phyloP scores from a whole-genome alignment of 202 grass and related monocot species.

The Sporobolus alterniflorus region DNA sequence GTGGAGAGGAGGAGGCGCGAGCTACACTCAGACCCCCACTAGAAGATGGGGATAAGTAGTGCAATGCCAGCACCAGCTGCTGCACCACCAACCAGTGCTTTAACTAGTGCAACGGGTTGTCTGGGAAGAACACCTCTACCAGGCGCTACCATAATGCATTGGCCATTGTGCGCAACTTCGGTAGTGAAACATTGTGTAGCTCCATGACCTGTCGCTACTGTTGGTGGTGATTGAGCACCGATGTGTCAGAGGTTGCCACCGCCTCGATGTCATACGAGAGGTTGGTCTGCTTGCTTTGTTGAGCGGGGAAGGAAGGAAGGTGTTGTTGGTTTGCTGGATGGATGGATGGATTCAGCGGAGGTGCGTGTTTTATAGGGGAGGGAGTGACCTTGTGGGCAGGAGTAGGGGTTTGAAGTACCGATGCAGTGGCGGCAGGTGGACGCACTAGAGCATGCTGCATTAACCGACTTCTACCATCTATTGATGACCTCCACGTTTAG shows the following conservation, averaged over 20 bases:
- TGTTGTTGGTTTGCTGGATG: too few species aligned
- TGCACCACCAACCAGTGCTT: constrained; percentile 77
- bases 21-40: constrained; percentile 86
- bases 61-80: constrained; percentile 73
- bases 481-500: too few species aligned
- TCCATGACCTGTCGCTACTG: constrained; percentile 23
- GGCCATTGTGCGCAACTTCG: constrained; percentile 46
- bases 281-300: constrained; percentile 66
- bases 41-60: constrained; percentile 96
- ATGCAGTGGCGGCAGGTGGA: too few species aligned
- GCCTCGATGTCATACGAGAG: constrained; percentile 59
- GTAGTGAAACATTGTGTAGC: constrained; percentile 81
- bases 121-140: constrained; percentile 94
- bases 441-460: too few species aligned
- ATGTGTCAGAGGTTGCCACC: background rate
- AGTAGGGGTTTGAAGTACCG: too few species aligned
- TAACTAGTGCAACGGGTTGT: constrained; percentile 96
- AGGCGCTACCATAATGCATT: constrained; percentile 68
- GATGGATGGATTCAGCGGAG: too few species aligned
- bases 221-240: too few species aligned
- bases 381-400: too few species aligned
- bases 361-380: too few species aligned
- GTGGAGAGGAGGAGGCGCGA: constrained; percentile 80
- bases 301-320: background rate
- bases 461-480: too few species aligned